These are phyloP conservation scores for Geotrichum ghanense DNA, from an alignment of 805 yeast species.

Conservation along the genomic window DNA sequence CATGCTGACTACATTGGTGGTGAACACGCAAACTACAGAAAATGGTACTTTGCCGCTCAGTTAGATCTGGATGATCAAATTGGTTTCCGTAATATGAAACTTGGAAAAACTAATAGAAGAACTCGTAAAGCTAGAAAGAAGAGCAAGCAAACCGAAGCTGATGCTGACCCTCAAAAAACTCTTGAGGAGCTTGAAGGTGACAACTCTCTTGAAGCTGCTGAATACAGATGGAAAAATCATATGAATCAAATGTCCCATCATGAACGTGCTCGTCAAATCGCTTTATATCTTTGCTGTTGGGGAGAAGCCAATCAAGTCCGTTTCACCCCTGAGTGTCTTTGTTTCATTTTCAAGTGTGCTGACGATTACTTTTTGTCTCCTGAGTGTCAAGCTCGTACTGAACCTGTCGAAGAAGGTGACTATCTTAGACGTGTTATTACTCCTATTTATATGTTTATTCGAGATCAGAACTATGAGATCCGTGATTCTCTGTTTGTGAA, in stretches of 20 bases:
- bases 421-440: constrained; percentile 85
- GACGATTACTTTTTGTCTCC: constrained; percentile 81
- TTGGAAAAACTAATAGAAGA: constrained; percentile 36
- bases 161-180: constrained; percentile 46
- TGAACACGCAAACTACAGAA: constrained; percentile 70
- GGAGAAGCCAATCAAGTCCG: constrained; percentile 82
- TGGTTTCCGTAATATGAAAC: constrained; percentile 45
- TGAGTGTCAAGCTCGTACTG: constrained; percentile 66
- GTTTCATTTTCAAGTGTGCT: constrained; percentile 94
- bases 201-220: constrained; percentile 61
- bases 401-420: constrained; percentile 47
- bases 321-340: constrained; percentile 79
- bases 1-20: constrained; percentile 95
- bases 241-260: constrained; percentile 44
- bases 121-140: constrained; percentile 37
- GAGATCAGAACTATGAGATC: constrained; percentile 55
- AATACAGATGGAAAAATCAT: constrained; percentile 62
- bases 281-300: constrained; percentile 55
- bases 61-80: constrained; percentile 61
- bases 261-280: constrained; percentile 56
- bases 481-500: constrained; percentile 45
- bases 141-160: constrained; percentile 33
- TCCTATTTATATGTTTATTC: constrained; percentile 63
- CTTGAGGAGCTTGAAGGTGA: constrained; percentile 60
- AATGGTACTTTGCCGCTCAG: constrained; percentile 88